These are phyloP conservation scores for Alternaria ventricosa DNA, from an alignment of 2,329 filamentous ascomycete species.

Conservation along the genomic window DNA sequence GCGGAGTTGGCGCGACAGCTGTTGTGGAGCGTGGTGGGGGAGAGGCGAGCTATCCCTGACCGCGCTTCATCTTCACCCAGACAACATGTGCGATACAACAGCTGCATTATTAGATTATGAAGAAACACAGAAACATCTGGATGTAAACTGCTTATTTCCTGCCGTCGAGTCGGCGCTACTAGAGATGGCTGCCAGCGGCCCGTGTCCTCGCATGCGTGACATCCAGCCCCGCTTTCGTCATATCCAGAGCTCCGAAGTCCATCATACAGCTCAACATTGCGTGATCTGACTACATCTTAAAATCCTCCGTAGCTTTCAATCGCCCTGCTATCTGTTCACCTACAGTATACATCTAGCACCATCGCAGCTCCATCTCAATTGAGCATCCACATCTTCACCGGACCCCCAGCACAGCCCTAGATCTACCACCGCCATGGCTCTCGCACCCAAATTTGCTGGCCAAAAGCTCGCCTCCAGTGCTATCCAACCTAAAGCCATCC, in stretches of 20 bases:
- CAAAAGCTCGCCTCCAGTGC: constrained; percentile 66
- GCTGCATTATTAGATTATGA: neutral
- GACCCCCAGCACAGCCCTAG: neutral
- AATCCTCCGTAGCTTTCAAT: neutral
- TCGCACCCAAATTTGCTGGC: constrained; percentile 78
- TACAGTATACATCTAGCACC: too few species aligned
- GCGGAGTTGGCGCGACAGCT: constrained; percentile 25
- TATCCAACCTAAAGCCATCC: constrained; percentile 53
- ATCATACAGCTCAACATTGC: constrained; percentile 25
- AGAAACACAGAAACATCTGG: neutral
- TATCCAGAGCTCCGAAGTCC: constrained; percentile 19
- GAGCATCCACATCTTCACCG: neutral
- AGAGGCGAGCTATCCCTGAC: constrained; percentile 7
- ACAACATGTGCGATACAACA: neutral
- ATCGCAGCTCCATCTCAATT: neutral
- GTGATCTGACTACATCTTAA: constrained; percentile 16
- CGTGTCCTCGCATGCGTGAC: neutral
- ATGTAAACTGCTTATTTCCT: neutral
- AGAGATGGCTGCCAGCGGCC: neutral
- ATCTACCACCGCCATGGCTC: constrained; percentile 60
- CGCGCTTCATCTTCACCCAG: neutral
- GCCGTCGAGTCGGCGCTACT: neutral
- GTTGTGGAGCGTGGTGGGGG: constrained; percentile 21
- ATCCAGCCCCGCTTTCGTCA: constrained; percentile 31
- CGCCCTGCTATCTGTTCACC: neutral